A percentile compares a stretch with the other conserved stretches of the same genome.
Conservation (phyloP, 2,329 filamentous ascomycete species). For the Ambrosiella xylebori region DNA sequence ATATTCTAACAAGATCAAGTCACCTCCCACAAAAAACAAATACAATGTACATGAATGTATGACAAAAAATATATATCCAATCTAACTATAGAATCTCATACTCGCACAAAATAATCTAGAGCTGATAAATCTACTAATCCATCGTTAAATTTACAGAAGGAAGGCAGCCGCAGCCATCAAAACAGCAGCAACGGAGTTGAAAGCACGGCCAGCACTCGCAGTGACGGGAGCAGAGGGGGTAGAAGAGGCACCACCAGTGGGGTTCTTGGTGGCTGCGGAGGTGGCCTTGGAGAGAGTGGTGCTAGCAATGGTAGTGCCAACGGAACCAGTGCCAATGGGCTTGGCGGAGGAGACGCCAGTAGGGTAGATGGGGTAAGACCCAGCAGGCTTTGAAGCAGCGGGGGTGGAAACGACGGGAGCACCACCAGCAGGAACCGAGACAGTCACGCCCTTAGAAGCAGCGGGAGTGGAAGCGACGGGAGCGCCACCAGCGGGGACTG, state of each 20-base stretch:
- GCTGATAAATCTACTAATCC: neutral
- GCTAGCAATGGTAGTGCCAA: neutral
- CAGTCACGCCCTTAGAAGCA: neutral
- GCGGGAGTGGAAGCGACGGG: neutral
- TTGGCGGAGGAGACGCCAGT: neutral
- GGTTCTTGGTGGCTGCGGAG: neutral
- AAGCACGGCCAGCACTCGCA: conserved; percentile 1
- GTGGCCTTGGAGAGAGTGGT: neutral
- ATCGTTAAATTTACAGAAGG: neutral
- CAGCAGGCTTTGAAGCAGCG: neutral
- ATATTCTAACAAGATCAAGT: no score
- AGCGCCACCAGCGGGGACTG: neutral
- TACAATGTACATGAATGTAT: neutral
- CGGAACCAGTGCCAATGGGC: neutral
- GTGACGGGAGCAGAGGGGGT: neutral
- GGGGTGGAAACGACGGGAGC: neutral
- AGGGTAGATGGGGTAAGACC: neutral
- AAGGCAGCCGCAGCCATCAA: neutral
- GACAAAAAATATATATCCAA: neutral
- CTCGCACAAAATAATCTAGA: neutral
- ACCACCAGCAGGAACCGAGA: neutral
- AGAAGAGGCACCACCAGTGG: neutral
- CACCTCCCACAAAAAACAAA: neutral
- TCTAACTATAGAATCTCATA: neutral
- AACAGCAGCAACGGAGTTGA: neutral